Conservation (phyloP, 495 filamentous ascomycete species). For the Podospora tetraspora region DNA sequence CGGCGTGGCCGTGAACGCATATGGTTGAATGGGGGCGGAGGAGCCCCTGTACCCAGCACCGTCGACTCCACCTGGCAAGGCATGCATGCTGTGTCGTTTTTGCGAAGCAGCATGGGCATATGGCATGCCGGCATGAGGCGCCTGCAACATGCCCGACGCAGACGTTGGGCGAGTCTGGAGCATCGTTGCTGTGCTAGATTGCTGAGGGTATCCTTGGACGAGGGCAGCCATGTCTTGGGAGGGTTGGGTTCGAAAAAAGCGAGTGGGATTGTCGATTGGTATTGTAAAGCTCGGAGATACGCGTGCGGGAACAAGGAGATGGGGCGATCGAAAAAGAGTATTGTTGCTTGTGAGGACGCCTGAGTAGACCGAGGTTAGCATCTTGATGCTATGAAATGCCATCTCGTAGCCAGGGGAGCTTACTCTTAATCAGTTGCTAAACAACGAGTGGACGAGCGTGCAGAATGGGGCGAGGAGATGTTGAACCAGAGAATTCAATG, state of each 20-base stretch:
- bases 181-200: conserved; percentile 73
- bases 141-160: conserved; percentile 60
- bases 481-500: conserved; percentile 26
- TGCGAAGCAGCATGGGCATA: conserved; percentile 50
- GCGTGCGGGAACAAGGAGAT: conserved; percentile 7
- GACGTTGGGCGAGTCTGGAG: conserved; percentile 73
- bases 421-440: not conserved
- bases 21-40: conserved; percentile 69
- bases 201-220: conserved; percentile 83
- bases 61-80: conserved; percentile 39
- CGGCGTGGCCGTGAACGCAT: conserved; percentile 77
- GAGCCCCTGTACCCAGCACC: conserved; percentile 65
- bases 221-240: conserved; percentile 73
- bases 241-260: not conserved
- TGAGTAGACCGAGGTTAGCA: not conserved
- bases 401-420: conserved; percentile 1
- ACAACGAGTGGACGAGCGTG: not conserved
- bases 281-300: conserved; percentile 9
- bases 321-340: conserved; percentile 3
- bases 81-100: conserved; percentile 61
- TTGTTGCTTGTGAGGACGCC: conserved; percentile 5
- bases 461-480: not conserved
- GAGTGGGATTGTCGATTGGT: not conserved
- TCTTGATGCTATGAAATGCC: not conserved
- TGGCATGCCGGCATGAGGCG: conserved; percentile 47